Evolutionary conservation across 2,329 filamentous ascomycete genomes (phyloP).

Genomic region (Aspergillus flavus): DNA sequence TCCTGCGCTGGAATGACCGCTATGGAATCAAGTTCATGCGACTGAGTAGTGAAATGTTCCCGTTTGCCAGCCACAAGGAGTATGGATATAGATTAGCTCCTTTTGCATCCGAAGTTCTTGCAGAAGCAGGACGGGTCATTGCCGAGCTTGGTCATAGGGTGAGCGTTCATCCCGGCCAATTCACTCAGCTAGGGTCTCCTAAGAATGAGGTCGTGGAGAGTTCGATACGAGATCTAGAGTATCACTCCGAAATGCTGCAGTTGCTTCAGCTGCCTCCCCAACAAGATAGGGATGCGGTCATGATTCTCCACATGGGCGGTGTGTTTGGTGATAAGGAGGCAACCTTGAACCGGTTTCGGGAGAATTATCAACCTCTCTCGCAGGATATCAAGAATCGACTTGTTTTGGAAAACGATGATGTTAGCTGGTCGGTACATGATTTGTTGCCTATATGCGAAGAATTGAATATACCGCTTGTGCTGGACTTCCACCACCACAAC

Average conservation of each 20-base stretch:
- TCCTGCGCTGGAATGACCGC: slow-evolving; percentile 88
- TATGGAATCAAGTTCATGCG: slow-evolving; percentile 93
- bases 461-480: slow-evolving; percentile 86
- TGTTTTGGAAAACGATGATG: slow-evolving; percentile 93
- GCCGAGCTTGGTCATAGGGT: slow-evolving; percentile 79
- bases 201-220: slow-evolving; percentile 74
- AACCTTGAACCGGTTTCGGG: slow-evolving; percentile 74
- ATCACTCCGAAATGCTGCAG: slow-evolving; percentile 82
- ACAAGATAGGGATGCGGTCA: slow-evolving; percentile 80
- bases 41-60: slow-evolving; percentile 94
- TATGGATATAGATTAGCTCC: slow-evolving; percentile 84
- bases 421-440: slow-evolving; percentile 90
- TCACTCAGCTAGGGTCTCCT: slow-evolving; percentile 87
- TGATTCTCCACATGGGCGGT: slow-evolving; percentile 93
- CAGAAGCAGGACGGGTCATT: slow-evolving; percentile 74
- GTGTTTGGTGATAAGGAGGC: slow-evolving; percentile 83
- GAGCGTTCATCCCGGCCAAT: slow-evolving; percentile 89
- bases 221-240: slow-evolving; percentile 79
- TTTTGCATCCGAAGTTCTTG: slow-evolving; percentile 78
- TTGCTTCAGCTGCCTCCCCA: slow-evolving; percentile 77
- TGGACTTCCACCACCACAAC: slow-evolving; percentile 95
- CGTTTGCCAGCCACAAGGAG: slow-evolving; percentile 85
- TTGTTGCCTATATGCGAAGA: slow-evolving; percentile 88
- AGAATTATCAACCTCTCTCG: slow-evolving; percentile 70
- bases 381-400: slow-evolving; percentile 75